Evolutionary conservation across 139 green algal genomes (phyloP), one percentile per base, ranked within the genome.

Genomic region (Chlamydomonas schloesseri): DNA sequence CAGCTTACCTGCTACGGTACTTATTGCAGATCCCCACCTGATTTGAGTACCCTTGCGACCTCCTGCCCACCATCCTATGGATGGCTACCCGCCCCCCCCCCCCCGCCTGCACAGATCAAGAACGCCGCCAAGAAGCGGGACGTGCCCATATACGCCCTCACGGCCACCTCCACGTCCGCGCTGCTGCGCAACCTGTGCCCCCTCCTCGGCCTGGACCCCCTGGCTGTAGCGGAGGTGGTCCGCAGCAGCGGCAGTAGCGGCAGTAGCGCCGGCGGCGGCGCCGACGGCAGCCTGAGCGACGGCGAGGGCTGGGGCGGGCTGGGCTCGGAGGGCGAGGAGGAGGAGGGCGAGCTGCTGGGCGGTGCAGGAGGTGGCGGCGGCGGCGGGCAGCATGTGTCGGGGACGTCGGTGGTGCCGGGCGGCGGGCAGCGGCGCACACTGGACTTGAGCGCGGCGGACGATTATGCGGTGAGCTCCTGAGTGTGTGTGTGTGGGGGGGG

Each of bases 161-260:
- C 79, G 47, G 64, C 73, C 50, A 88, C 87, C n/a, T 86, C 72
- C 64, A 68, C 87, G 9, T 42, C 80, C 2, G 71, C 42, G 36
- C 34, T 90, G 42, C 55, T 71, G 26, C 81, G 80, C 13, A 76
- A 90, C 73, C 73, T 90, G 36, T 87, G 81, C 50, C 87, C 87
- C 29, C 73, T 90, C 67, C 80, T 90, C 72, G 87, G 87, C 8
- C 65, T 86, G 64, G 80, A 75, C 65, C 53, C 65, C n/a, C 33
- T 71, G 34, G 74, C 57, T n/a, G 74, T 82, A 55, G 74, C 55
- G 31, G 74, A 67, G 73, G 73, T 67, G 28, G 73, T 80, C 29
- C 47, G 50, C 42, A 50, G 42, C 42, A 50, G 42, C 42, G 42
- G 6, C 42, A 8, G 42, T 8, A 8, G 42, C 42, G 42, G 42